Evolutionary conservation across 108 stramenopile species (phyloP), one percentile per base, ranked within the genome.

Genomic region (Cyclotella sp.): DNA sequence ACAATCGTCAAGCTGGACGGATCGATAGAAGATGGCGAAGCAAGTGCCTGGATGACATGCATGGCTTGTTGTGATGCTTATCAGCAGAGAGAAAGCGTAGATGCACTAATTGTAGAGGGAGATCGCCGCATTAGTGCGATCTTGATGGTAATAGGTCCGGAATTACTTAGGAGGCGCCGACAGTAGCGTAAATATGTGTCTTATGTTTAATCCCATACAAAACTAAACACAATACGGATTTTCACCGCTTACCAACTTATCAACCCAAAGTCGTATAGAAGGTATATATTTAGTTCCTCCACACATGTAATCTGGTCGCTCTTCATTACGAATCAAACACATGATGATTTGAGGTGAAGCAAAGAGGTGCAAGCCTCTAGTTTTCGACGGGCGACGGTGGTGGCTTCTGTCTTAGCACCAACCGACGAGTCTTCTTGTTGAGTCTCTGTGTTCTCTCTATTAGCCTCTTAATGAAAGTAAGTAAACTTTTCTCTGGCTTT

Each of bases 61-160:
- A 89, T 92, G 89, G 86, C 88, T 19, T 92, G 92, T 72, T 95
- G 94, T 58, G 94, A 95, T 79, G 80, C 90, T n/a, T 95, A 92
- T 69, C 87, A 88, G 55, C 94, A 95, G 74, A 85, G 94, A 34
- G 91, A 89, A 70, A 88, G 86, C 63, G 70, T 85, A 10, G 89
- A 80, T 44, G 60, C 73, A 12, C 69, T 45, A 14, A 70, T 75
- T 29, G 52, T 51, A 47, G 87, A 87, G 46, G 94, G 94, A 8
- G 94, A 95, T 67, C 63, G 79, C 12, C 84, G 92, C 12, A 75
- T 95, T 28, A 73, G 89, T 29, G 79, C 90, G 8, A 87, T 93
- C 42, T 78, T 95, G 43, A 89, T 91, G 87, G 79, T 86, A 28
- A 54, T 95, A 30, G 94, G 94, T 18, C 94, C 92, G 21, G 94